Conservation (phyloP, 169 alveolate genomes). For the Plasmodium berghei region DNA sequence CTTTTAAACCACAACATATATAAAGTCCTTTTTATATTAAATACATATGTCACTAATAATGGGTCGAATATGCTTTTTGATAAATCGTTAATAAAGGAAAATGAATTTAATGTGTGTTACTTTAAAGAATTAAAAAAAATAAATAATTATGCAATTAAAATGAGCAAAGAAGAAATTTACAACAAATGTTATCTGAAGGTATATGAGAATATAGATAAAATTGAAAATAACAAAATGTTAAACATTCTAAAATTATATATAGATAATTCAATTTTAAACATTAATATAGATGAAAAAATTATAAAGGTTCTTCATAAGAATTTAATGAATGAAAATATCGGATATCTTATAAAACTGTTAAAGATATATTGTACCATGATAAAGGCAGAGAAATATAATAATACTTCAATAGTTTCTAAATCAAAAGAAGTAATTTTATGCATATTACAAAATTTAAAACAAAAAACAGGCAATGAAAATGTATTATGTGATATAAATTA, state of each 20-base stretch:
- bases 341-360: slow-evolving; percentile 43
- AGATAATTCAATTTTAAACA: slow-evolving; percentile 48
- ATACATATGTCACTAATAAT: slow-evolving; percentile 48
- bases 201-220: slow-evolving; percentile 40
- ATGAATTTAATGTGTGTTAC: slow-evolving; percentile 7
- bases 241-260: slow-evolving; percentile 66
- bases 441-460: slow-evolving; percentile 15
- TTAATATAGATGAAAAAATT: slow-evolving; percentile 38
- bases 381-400: slow-evolving; percentile 30
- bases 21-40: slow-evolving; percentile 53
- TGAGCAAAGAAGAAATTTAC: slow-evolving; percentile 59
- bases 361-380: slow-evolving; percentile 52
- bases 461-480: slow-evolving; percentile 14
- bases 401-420: slow-evolving; percentile 23
- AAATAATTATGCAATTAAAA: slow-evolving; percentile 51
- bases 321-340: slow-evolving; percentile 44
- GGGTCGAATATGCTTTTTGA: slow-evolving; percentile 19
- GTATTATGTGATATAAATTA: slow-evolving; percentile 40
- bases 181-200: slow-evolving; percentile 36
- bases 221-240: slow-evolving; percentile 41
- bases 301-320: slow-evolving; percentile 49
- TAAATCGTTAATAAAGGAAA: slow-evolving; percentile 10
- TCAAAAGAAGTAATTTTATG: slow-evolving; percentile 45
- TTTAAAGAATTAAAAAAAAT: slow-evolving; percentile 42
- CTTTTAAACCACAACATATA: slow-evolving; percentile 54